Evolutionary conservation across 192 early-diverging fungal genomes (phyloP), one percentile per base, ranked within the genome.

Genomic region (Chytriomyces sp.): DNA sequence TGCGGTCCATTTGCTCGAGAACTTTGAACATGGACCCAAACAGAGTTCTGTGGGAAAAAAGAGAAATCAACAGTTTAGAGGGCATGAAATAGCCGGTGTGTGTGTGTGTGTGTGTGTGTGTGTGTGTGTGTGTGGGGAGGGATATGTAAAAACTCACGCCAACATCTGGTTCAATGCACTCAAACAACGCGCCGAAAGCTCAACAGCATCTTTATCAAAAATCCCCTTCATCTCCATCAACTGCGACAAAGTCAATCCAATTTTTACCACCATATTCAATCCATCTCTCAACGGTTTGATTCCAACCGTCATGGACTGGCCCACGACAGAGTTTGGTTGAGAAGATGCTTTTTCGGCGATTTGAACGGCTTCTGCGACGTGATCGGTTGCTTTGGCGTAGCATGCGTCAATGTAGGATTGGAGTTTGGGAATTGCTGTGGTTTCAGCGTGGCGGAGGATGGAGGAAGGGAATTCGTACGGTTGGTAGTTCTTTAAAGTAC

Each of bases 1-100:
- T 77, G 5, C 47, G 20, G 18, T 82, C 83, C 78, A 84, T 80
- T 18, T 74, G 45, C 45, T 84, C 83, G 23, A 84, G 66, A n/a
- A 82, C 71, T 18, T 80, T 82, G 66, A 84, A 79, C 18, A 82
- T 74, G 16, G 80, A 79, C 6, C 72, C 46, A 48, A 73, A 47
- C 69, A 82, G 53, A 5, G 45, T 23, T 28, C 81, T 82, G 50
- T 11, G 45, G 62, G 10, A 0, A 57, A 57, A 57, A 57, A 20
- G 2, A 35, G 28, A 35, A 35, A 20, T 57, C 53, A 57, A 57
- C 53, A 57, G 20, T 11, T 57, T 18, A 57, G 20, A 11, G 2
- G 2, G 20, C 11, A 57, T 57, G 11, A 57, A 3, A 57, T 57
- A 20, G 20, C 53, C 0, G 28, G 28, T 35, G 28, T 35, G 28